Evolutionary conservation across 192 early-diverging fungal genomes (phyloP).

Genomic region (Lobulomyces angularis): DNA sequence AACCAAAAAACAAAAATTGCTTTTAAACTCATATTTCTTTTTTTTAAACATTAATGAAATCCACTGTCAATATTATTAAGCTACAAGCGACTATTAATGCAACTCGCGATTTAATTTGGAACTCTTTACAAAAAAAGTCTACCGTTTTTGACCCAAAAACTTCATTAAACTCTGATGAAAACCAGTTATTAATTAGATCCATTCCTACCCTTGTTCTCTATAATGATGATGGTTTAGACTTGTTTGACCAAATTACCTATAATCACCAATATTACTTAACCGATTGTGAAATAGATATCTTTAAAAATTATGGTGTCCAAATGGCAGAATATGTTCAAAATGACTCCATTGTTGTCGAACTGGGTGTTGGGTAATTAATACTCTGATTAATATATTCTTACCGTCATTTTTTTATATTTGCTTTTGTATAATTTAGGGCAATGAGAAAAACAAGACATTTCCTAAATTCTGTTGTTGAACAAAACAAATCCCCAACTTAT

Average conservation of each 20-base stretch:
- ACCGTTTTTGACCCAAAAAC: no score
- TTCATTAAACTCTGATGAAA: no score
- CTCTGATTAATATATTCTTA: not conserved
- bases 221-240: conserved; percentile 65
- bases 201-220: conserved; percentile 81
- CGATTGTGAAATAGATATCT: conserved; percentile 71
- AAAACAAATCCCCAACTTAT: conserved; percentile 55
- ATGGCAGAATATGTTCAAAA: conserved; percentile 46
- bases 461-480: conserved; percentile 57
- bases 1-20: no score
- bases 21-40: no score
- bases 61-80: no score
- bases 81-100: no score
- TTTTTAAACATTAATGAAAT: no score
- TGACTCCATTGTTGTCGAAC: conserved; percentile 66
- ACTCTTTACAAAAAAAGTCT: no score
- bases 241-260: conserved; percentile 87
- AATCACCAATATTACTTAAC: conserved; percentile 77
- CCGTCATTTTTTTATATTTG: conserved; percentile 2
- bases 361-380: conserved; percentile 66
- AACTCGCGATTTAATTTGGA: no score
- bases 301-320: conserved; percentile 43
- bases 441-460: conserved; percentile 80
- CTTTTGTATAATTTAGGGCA: conserved; percentile 28
- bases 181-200: conserved; percentile 27